Evolutionary conservation across 2,329 filamentous ascomycete genomes (phyloP), one percentile per base, ranked within the genome.

Genomic region (Colletotrichum acutatum): DNA sequence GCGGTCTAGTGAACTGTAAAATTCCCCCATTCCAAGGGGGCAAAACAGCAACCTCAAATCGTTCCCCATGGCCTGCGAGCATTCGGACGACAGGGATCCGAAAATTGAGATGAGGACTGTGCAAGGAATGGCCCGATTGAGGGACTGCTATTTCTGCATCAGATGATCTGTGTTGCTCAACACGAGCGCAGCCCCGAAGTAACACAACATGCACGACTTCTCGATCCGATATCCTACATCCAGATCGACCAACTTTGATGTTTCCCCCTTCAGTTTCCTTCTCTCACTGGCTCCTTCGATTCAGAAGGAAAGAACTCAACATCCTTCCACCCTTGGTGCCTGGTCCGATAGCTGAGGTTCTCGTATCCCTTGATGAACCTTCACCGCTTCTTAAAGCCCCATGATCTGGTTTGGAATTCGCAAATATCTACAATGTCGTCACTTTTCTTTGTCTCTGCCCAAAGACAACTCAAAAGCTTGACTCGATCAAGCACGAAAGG

Each of bases 1-100:
- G 42, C 28, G 9, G 12, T 60, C 42, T 67, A 53, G 42, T 34
- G 28, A 67, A 52, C 28, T 67, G 42, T 59, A 60, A 53, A n/a
- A 8, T 14, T 16, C 2, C 11, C 9, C 11, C 12, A 53, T 14
- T 8, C 8, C 54, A 19, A 28, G 32, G 19, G 2, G 19, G 19
- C 19, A 49, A n/a, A 8, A 49, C 19, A 19, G 8, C 19, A n/a
- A 49, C 42, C 42, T 4, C 42, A 7, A 49, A 11, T 11, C 19
- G 19, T 49, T 22, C 8, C n/a, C 19, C 19, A n/a, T 3, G 19
- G 5, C 4, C 12, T 26, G 52, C 9, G 22, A 42, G 52, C 24
- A 5, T 22, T 58, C 22, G 7, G 24, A 58, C 24, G 63, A 19
- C 53, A 19, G 26, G 34, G 12, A n/a, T 49, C 4, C 7, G 32